Evolutionary conservation across 345 rosid species (phyloP).

Genomic region (Eucalyptus fibrosa): DNA sequence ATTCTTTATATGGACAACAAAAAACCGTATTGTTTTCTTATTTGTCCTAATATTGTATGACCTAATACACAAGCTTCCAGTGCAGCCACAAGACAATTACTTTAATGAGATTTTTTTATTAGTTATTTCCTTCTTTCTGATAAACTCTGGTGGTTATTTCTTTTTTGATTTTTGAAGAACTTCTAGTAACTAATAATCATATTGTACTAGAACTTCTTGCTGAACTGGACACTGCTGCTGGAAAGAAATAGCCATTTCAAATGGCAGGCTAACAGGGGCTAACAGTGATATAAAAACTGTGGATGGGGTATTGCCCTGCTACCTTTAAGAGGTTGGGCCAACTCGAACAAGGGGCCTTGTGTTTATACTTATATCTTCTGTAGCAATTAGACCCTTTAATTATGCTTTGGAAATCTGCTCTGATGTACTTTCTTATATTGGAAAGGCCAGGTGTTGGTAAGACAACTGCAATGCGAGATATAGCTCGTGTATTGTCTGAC

Average conservation of each 20-base stretch:
- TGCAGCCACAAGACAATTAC: neutral
- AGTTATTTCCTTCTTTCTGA: neutral
- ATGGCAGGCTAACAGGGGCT: neutral
- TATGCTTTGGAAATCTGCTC: neutral
- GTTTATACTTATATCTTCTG: neutral
- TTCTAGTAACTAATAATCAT: neutral
- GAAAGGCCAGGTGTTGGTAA: conserved; percentile 66
- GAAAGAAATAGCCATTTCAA: neutral
- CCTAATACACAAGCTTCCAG: neutral
- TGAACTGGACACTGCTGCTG: neutral
- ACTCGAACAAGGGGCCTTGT: neutral
- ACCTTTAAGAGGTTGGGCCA: neutral
- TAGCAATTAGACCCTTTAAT: neutral
- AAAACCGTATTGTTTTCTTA: neutral
- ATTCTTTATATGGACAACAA: neutral
- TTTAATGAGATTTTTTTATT: neutral
- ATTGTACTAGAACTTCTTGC: neutral
- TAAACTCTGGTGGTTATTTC: neutral
- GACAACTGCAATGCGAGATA: conserved; percentile 60
- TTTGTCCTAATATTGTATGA: neutral
- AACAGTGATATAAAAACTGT: neutral
- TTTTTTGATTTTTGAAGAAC: neutral
- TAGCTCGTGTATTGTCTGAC: conserved; percentile 53
- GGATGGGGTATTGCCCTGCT: neutral
- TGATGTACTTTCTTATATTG: neutral